These are phyloP conservation scores for Debaryomycetaceae sp. DNA, from an alignment of 1,139 yeast species.

Conservation along the genomic window DNA sequence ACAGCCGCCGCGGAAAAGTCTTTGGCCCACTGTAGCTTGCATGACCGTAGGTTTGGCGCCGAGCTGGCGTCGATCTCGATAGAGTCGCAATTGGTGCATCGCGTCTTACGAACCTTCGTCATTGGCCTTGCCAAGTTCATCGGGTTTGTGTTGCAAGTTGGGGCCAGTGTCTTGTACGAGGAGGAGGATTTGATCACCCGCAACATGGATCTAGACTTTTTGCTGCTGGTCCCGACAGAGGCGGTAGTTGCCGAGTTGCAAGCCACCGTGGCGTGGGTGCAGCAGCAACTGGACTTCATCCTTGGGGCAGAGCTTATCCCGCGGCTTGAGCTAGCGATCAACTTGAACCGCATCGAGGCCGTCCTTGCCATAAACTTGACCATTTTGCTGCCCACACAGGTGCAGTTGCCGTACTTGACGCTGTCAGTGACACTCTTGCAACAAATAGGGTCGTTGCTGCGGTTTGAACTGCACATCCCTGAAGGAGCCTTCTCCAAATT, in stretches of 20 bases:
- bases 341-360: constrained; percentile 25
- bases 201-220: constrained; percentile 47
- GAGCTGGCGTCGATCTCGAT: constrained; percentile 7
- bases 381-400: constrained; percentile 12
- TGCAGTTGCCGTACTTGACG: constrained; percentile 13
- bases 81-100: constrained; percentile 35
- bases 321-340: constrained; percentile 25
- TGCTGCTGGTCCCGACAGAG: constrained; percentile 21
- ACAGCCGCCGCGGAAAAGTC: constrained; percentile 4
- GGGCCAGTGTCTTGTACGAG: constrained; percentile 62
- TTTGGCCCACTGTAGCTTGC: constrained; percentile 18
- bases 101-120: constrained; percentile 42
- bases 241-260: constrained; percentile 21
- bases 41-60: constrained; percentile 15
- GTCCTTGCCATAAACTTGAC: constrained; percentile 20
- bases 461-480: constrained; percentile 16
- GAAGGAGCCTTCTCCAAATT: constrained; percentile 38
- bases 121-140: constrained; percentile 52
- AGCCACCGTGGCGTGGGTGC: constrained; percentile 19
- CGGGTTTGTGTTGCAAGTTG: constrained; percentile 44
- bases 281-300: constrained; percentile 10
- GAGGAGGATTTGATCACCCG: constrained; percentile 73
- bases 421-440: constrained; percentile 15
- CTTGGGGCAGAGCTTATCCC: constrained; percentile 17
- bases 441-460: constrained; percentile 9